These are phyloP conservation scores for Lactarius trivialis DNA, from an alignment of 768 basidiomycete genomes.

Conservation along the genomic window DNA sequence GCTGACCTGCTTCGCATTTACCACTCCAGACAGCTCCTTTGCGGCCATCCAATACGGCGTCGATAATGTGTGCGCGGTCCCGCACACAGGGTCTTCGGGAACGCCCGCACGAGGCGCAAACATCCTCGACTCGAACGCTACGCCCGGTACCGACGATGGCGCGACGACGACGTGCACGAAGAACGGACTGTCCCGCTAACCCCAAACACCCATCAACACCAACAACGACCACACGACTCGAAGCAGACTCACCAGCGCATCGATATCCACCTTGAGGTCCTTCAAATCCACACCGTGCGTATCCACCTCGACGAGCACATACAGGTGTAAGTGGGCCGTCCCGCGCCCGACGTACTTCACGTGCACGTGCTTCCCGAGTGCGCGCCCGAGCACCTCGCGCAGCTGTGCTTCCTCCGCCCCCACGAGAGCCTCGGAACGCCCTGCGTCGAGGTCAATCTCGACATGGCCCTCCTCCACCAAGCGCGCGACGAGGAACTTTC, in stretches of 20 bases:
- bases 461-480: conserved; percentile 12
- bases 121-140: conserved; percentile 29
- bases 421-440: neutral
- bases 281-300: conserved; percentile 24
- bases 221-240: neutral
- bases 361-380: conserved; percentile 8
- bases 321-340: conserved; percentile 7
- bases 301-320: conserved; percentile 26
- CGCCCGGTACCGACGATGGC: conserved; percentile 5
- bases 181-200: conserved; percentile 10
- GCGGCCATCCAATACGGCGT: conserved; percentile 29
- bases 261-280: conserved; percentile 16
- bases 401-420: conserved; percentile 10
- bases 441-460: conserved; percentile 21
- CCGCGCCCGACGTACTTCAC: conserved; percentile 9
- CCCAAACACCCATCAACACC: neutral
- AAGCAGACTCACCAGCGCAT: conserved; percentile 23
- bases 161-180: conserved; percentile 18
- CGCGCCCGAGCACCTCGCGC: conserved; percentile 7
- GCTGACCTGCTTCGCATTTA: conserved; percentile 18
- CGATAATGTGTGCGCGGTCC: conserved; percentile 28
- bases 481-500: conserved; percentile 3
- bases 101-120: conserved; percentile 26
- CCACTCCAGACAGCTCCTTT: neutral
- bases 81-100: conserved; percentile 31